A percentile compares a stretch with the other conserved stretches of the same genome.
These are phyloP conservation scores for Beauveria rudraprayagi DNA, from an alignment of 2,329 filamentous ascomycete species.

Conservation along the genomic window DNA sequence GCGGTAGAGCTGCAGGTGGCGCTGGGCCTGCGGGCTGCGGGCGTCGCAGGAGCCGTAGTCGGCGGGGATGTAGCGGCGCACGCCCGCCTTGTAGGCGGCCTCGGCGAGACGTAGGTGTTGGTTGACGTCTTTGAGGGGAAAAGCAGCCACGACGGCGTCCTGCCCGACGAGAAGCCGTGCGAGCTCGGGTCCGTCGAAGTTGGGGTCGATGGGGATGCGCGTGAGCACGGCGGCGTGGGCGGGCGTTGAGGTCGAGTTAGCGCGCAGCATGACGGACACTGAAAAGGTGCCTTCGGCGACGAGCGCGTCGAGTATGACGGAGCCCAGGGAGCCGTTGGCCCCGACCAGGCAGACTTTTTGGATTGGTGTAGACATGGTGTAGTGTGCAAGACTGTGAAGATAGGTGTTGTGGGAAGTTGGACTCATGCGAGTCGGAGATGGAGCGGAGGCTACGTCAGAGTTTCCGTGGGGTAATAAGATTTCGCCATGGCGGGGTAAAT, in stretches of 20 bases:
- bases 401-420: background rate
- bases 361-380: constrained; percentile 14
- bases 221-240: constrained; percentile 16
- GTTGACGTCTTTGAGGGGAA: constrained; percentile 35
- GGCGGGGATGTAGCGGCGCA: constrained; percentile 53
- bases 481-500: background rate
- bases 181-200: constrained; percentile 29
- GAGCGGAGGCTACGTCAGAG: constrained; percentile 4
- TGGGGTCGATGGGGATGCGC: constrained; percentile 21
- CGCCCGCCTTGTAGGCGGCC: constrained; percentile 50
- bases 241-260: constrained; percentile 21
- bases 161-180: constrained; percentile 42
- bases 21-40: constrained; percentile 25
- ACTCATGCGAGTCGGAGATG: background rate
- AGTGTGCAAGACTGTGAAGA: background rate
- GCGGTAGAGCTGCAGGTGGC: constrained; percentile 25
- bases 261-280: constrained; percentile 47
- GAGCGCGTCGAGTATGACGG: constrained; percentile 29
- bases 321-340: constrained; percentile 32
- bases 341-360: constrained; percentile 28
- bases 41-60: constrained; percentile 43
- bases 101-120: constrained; percentile 42
- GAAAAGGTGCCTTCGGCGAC: constrained; percentile 33
- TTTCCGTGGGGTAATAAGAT: constrained; percentile 10
- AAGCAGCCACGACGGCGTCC: constrained; percentile 44